These are phyloP conservation scores for Tricholoma flavovirens DNA, from an alignment of 768 basidiomycete species.

Conservation along the genomic window DNA sequence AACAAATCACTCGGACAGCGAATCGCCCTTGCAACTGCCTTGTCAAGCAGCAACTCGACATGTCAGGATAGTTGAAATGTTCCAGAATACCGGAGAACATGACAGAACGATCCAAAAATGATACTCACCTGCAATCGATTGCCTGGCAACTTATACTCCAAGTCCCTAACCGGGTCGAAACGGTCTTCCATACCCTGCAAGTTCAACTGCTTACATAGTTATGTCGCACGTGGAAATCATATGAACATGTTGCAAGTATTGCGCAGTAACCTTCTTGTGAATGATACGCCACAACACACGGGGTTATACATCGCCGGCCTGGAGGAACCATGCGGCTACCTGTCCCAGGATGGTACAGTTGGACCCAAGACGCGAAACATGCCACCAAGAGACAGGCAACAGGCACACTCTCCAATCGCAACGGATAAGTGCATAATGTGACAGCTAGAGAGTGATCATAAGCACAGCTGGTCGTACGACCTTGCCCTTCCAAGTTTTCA, in stretches of 20 bases:
- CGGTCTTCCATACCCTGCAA: background rate
- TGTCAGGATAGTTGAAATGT: background rate
- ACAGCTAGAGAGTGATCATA: background rate
- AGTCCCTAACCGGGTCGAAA: background rate
- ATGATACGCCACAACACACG: background rate
- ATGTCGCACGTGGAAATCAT: background rate
- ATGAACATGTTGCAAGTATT: background rate
- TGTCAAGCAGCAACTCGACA: background rate
- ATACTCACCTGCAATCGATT: background rate
- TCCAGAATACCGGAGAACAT: background rate
- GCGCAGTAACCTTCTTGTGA: background rate
- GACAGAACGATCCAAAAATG: background rate
- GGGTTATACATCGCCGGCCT: background rate
- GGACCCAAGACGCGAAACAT: background rate
- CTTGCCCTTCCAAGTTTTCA: background rate
- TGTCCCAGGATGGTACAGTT: background rate
- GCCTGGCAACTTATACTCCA: background rate
- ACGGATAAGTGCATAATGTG: background rate
- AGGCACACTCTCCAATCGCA: background rate
- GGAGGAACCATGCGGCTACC: background rate
- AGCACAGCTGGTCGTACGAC: background rate
- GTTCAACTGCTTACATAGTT: too few relatives aligned
- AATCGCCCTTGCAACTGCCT: background rate
- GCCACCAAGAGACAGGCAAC: background rate
- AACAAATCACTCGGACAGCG: background rate